Conservation (phyloP, 306 rosid species). For the Acacia crassicarpa region DNA sequence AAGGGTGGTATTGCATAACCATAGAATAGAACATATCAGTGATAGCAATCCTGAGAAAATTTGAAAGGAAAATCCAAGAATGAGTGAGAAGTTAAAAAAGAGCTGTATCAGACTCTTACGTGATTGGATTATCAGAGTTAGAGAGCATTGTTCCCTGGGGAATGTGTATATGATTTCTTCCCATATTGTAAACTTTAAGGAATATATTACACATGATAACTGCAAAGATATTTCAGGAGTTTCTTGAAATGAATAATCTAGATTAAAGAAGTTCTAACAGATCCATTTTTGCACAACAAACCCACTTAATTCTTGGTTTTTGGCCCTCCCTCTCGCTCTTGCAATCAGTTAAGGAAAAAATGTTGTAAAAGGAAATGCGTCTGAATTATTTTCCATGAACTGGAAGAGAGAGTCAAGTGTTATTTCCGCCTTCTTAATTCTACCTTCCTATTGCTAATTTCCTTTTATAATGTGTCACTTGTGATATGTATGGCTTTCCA, state of each 20-base stretch:
- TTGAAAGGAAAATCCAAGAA: neutral
- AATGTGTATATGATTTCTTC: neutral
- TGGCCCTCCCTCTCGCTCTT: neutral
- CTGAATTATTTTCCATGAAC: neutral
- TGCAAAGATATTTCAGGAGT: slow-evolving; percentile 9
- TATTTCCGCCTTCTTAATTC: neutral
- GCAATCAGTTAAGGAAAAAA: neutral
- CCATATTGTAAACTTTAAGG: neutral
- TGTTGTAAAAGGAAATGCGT: neutral
- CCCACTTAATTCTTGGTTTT: neutral
- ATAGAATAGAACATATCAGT: neutral
- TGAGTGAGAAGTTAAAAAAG: neutral
- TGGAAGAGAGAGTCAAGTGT: neutral
- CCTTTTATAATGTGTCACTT: neutral
- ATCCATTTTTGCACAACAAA: neutral
- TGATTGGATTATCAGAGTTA: neutral
- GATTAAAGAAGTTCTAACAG: neutral
- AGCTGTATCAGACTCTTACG: neutral
- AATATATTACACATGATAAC: neutral
- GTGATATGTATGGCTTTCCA: neutral
- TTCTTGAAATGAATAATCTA: neutral
- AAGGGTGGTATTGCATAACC: neutral
- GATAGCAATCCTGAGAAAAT: neutral
- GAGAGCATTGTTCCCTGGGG: neutral
- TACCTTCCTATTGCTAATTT: neutral